Conservation (phyloP, 2,329 filamentous ascomycete genomes). For the Fusarium incarnatum region DNA sequence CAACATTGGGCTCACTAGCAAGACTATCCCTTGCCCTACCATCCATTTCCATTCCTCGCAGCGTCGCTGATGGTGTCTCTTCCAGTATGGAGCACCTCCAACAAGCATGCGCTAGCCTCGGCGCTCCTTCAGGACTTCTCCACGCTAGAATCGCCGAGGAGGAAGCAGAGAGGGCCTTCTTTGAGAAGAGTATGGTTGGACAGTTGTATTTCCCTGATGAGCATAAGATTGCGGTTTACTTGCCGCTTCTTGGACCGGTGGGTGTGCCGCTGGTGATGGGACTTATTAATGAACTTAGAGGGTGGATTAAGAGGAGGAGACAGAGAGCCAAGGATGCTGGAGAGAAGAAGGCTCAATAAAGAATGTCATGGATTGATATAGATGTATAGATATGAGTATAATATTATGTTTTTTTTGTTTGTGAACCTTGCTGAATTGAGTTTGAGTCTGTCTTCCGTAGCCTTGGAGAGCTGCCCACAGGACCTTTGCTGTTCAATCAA, state of each 20-base stretch:
- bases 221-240: constrained; percentile 96
- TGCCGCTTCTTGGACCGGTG: constrained; percentile 89
- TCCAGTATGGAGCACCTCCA: constrained; percentile 83
- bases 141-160: constrained; percentile 87
- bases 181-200: constrained; percentile 98
- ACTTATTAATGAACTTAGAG: constrained; percentile 82
- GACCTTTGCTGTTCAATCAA: background rate
- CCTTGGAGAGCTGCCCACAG: too few species aligned
- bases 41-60: constrained; percentile 89
- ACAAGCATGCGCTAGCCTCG: constrained; percentile 78
- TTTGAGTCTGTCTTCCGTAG: background rate
- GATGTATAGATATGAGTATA: constrained; percentile 33
- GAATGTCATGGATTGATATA: constrained; percentile 10
- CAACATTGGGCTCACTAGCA: constrained; percentile 91
- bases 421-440: background rate
- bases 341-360: constrained; percentile 53
- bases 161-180: constrained; percentile 93
- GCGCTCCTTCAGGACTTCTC: constrained; percentile 74
- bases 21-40: constrained; percentile 85
- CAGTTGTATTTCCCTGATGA: constrained; percentile 99
- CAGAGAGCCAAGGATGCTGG: constrained; percentile 56
- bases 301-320: constrained; percentile 63
- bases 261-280: constrained; percentile 90
- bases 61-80: constrained; percentile 86
- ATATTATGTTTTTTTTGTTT: constrained; percentile 13